Evolutionary conservation across 2,329 filamentous ascomycete species (phyloP).

Genomic region (Aspergillus awamori): DNA sequence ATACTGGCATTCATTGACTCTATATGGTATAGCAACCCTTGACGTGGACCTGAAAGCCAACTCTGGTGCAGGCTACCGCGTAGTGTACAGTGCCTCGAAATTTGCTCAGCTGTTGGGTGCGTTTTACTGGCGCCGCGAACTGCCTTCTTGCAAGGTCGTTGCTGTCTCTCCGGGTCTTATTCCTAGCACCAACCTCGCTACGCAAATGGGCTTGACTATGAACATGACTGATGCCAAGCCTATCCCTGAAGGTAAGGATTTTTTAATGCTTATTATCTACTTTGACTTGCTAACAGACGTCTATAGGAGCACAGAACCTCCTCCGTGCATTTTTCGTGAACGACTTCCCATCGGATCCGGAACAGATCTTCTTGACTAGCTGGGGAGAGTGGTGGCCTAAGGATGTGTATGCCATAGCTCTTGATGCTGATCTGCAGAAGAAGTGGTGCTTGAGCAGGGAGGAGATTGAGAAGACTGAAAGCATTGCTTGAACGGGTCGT

Average conservation of each 20-base stretch:
- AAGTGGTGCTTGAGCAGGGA: conserved; percentile 31
- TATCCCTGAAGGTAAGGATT: not conserved
- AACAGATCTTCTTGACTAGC: conserved; percentile 32
- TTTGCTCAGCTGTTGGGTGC: conserved; percentile 28
- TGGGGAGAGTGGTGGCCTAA: conserved; percentile 35
- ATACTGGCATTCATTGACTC: not conserved
- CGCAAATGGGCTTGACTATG: not conserved
- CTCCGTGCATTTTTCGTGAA: conserved; percentile 24
- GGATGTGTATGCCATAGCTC: conserved; percentile 26
- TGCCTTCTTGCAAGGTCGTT: conserved; percentile 25
- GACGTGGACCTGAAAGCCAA: not conserved
- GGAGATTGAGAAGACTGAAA: conserved; percentile 27
- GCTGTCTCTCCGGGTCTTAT: conserved; percentile 29
- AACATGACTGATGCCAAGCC: not conserved
- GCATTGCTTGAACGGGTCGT: not conserved
- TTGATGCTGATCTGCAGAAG: conserved; percentile 25
- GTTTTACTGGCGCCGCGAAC: conserved; percentile 29
- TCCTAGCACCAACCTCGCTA: not conserved
- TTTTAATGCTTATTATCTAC: not conserved
- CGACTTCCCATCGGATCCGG: conserved; percentile 26
- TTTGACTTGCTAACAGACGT: too few relatives aligned
- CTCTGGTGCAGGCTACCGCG: conserved; percentile 22
- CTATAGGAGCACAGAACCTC: conserved; percentile 27
- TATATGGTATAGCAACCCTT: not conserved
- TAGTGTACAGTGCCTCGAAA: conserved; percentile 30